These are phyloP conservation scores for Monosporascus ibericus DNA, from an alignment of 2,329 filamentous ascomycete genomes.

Conservation along the genomic window DNA sequence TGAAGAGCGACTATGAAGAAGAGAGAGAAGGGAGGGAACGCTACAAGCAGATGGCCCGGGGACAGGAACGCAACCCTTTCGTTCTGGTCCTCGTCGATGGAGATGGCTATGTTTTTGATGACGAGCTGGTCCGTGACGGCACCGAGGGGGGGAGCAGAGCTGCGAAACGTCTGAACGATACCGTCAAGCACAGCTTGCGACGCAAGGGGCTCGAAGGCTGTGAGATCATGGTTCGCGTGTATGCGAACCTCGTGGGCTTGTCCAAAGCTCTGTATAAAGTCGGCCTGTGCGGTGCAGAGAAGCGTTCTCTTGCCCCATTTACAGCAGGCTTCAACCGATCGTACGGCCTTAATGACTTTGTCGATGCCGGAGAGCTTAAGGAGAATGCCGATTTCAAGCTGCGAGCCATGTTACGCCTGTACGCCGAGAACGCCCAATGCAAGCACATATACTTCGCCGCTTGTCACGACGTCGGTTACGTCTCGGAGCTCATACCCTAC, in stretches of 20 bases:
- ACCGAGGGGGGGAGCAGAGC: constrained; percentile 50
- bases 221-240: constrained; percentile 49
- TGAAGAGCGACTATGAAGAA: constrained; percentile 53
- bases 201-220: constrained; percentile 42
- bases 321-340: constrained; percentile 50
- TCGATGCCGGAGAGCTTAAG: constrained; percentile 56
- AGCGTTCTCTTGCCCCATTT: constrained; percentile 50
- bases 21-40: constrained; percentile 46
- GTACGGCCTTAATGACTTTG: constrained; percentile 53
- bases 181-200: constrained; percentile 41
- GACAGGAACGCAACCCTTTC: constrained; percentile 49
- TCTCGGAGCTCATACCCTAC: constrained; percentile 49
- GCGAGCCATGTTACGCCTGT: constrained; percentile 41
- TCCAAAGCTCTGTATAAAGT: constrained; percentile 43
- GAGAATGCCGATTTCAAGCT: constrained; percentile 57
- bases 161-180: constrained; percentile 46
- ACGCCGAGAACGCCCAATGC: constrained; percentile 53
- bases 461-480: constrained; percentile 54
- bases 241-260: constrained; percentile 48
- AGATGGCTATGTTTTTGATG: constrained; percentile 53
- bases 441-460: constrained; percentile 59
- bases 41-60: constrained; percentile 47
- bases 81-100: constrained; percentile 57
- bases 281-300: constrained; percentile 46
- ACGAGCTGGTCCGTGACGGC: constrained; percentile 39